Percentiles rank a stretch among this genome's conserved stretches.
Conservation (phyloP, 495 filamentous ascomycete genomes). For the Pyrenula massariospora region DNA sequence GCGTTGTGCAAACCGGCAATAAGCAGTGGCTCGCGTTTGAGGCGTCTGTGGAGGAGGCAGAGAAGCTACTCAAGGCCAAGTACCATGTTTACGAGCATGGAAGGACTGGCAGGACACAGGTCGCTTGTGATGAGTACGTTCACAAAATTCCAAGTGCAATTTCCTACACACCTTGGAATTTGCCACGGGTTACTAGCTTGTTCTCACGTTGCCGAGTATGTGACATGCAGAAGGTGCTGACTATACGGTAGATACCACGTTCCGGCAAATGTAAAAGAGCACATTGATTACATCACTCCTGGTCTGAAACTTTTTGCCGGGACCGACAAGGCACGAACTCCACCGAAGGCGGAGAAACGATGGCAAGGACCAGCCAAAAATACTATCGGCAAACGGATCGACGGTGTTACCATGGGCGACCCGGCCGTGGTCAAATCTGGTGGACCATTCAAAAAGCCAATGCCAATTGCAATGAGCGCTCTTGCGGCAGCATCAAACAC, state of each 20-base stretch:
- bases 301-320: constrained; percentile 22
- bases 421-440: not conserved
- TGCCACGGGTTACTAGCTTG: too few species aligned
- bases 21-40: constrained; percentile 45
- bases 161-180: too few species aligned
- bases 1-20: constrained; percentile 32
- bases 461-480: not conserved
- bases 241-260: constrained; percentile 29
- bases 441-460: constrained; percentile 2
- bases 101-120: constrained; percentile 29
- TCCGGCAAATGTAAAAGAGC: constrained; percentile 31
- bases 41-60: constrained; percentile 36
- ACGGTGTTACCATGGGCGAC: not conserved
- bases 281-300: constrained; percentile 49
- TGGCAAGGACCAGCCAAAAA: not conserved
- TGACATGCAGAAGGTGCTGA: not conserved
- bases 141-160: too few species aligned
- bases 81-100: constrained; percentile 44
- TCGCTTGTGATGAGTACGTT: constrained; percentile 31
- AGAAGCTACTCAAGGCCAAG: constrained; percentile 43
- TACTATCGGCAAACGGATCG: not conserved
- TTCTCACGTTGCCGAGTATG: too few species aligned
- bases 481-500: constrained; percentile 1
- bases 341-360: not conserved
- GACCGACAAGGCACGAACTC: constrained; percentile 2